Percentiles rank a stretch among this genome's conserved stretches.
These are phyloP conservation scores for Heterobasidion parviporum DNA, from an alignment of 1,284 basidiomycete species.

Conservation along the genomic window DNA sequence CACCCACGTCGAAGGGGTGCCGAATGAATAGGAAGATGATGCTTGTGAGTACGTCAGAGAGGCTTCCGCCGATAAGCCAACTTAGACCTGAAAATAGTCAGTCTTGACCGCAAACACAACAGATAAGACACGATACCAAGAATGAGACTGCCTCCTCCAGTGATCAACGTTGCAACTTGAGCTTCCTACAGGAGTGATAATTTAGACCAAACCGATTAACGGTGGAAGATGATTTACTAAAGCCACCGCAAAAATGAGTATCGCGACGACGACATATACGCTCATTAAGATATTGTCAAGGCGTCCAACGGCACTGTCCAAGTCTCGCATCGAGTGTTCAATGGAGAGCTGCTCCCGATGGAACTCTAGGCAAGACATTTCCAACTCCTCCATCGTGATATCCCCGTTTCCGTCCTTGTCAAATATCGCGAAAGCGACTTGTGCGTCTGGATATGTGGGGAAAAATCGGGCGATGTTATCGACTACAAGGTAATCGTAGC, in stretches of 20 bases:
- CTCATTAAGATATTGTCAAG: slow-evolving; percentile 71
- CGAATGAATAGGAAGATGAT: slow-evolving; percentile 86
- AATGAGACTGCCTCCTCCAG: slow-evolving; percentile 75
- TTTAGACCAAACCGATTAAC: slow-evolving; percentile 12
- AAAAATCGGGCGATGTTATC: slow-evolving; percentile 75
- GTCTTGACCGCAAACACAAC: background rate
- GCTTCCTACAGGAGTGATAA: slow-evolving; percentile 38
- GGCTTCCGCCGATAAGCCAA: slow-evolving; percentile 79
- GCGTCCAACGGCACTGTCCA: slow-evolving; percentile 83
- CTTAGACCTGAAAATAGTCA: slow-evolving; percentile 47
- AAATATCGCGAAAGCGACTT: slow-evolving; percentile 64
- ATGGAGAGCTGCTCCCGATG: slow-evolving; percentile 83
- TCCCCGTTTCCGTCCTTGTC: slow-evolving; percentile 84
- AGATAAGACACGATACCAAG: slow-evolving; percentile 39
- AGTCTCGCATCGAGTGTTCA: slow-evolving; percentile 83
- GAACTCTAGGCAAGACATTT: slow-evolving; percentile 74
- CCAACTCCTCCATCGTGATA: slow-evolving; percentile 65
- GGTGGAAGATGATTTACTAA: slow-evolving; percentile 22
- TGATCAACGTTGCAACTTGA: slow-evolving; percentile 66
- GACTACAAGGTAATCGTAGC: slow-evolving; percentile 51
- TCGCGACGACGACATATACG: slow-evolving; percentile 57
- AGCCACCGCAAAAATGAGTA: slow-evolving; percentile 70
- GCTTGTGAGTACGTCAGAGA: slow-evolving; percentile 63
- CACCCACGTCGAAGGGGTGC: slow-evolving; percentile 87
- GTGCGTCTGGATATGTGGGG: slow-evolving; percentile 56